These are phyloP conservation scores for Citrus glauca DNA, from an alignment of 345 rosid genomes.

Conservation along the genomic window DNA sequence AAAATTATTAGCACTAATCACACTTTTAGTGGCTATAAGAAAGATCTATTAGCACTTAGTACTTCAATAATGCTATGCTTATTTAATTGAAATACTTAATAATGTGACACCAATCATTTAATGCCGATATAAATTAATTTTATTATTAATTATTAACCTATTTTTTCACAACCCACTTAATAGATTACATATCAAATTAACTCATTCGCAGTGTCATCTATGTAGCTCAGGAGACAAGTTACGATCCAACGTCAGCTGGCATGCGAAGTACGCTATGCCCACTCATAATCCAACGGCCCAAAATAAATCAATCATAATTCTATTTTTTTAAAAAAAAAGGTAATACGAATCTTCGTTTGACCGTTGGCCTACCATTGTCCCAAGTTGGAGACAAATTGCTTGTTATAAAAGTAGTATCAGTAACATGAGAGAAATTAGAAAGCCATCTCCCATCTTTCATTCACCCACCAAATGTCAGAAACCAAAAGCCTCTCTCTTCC, in stretches of 20 bases:
- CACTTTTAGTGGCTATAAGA: no score
- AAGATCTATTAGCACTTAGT: no score
- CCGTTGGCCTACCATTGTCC: slow-evolving; percentile 28
- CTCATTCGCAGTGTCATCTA: no score
- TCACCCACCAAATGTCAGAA: slow-evolving; percentile 10
- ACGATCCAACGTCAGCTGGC: not conserved
- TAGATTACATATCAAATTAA: no score
- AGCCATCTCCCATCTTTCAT: slow-evolving; percentile 13
- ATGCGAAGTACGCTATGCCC: not conserved
- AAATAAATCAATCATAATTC: not conserved
- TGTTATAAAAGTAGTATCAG: slow-evolving; percentile 11
- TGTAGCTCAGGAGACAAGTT: not conserved
- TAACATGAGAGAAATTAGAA: not conserved
- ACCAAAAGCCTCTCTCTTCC: not conserved
- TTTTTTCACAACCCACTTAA: no score
- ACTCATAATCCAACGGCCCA: not conserved
- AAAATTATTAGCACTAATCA: no score
- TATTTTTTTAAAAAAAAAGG: not conserved
- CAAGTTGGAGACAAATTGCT: slow-evolving; percentile 19
- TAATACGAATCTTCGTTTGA: slow-evolving; percentile 8
- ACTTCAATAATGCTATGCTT: no score
- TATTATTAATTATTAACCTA: no score
- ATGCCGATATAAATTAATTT: no score
- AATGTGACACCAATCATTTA: no score
- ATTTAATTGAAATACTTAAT: no score